Base-by-base conservation (phyloP, 2,329 filamentous ascomycete species). In the Blastomyces silverae region DNA sequence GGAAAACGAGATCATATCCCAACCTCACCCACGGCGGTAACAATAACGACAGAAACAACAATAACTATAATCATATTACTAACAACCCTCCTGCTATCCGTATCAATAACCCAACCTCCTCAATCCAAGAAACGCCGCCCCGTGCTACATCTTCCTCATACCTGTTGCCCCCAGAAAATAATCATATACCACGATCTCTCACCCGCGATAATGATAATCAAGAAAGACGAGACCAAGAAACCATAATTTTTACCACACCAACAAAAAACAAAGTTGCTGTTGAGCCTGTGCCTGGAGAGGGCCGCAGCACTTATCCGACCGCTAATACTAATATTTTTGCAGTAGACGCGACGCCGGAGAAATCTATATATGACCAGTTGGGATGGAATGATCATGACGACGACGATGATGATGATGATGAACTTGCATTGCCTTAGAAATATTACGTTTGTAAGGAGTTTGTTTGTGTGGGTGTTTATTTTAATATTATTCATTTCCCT, bases 361-460 rank as follows among this genome's bases (percentile, higher is more conserved):
- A 75, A 61, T 76, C 78, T 10, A 77, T 80, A 55, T 80, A 80
- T 64, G 76, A 76, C 65, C 71, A 75, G 57, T 66, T 81, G 61
- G 79, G 79, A 62, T 81, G 79, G 79, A 75, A 79, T 66, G 76
- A 75, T 62, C 71, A 75, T 66, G 70, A 78, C 64, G 75, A 79
- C 64, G 73, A 75, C 55, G 64, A 66, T 56, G 58, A 68, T 53
- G 65, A 69, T 65, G 58, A 68, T 53, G 65, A 69, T 65, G 64
- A 65, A 63, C 56, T 68, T 60, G 61, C 64, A 66, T 64, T 69
- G 13, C 44, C 31, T 60, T 70, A 63, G 50, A 53, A 53, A 53
- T 17, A 31, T 8, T 25, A 17, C 22, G 22, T n/a, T n/a, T 37
- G 31, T 15, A 4, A 37, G 31, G 34, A 39, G 55, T 37, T 57